These are phyloP conservation scores for Phytophthora macrochlamydospora DNA, from an alignment of 352 stramenopile species.

Conservation along the genomic window DNA sequence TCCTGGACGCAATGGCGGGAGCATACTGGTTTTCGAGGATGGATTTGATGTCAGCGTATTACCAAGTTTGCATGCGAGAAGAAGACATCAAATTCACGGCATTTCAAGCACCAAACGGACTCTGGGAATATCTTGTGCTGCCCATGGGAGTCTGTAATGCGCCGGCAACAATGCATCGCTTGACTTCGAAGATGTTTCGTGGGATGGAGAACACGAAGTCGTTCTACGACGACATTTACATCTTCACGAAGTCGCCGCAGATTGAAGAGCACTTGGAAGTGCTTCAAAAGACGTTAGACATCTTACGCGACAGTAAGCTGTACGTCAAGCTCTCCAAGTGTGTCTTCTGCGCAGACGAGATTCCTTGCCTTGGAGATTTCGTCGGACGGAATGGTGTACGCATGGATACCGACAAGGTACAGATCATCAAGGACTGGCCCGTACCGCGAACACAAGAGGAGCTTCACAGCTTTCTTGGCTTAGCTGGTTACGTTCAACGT, in stretches of 20 bases:
- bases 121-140: constrained; percentile 4
- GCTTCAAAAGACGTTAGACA: neutral
- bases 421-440: constrained; percentile 6
- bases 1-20: neutral
- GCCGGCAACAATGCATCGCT: neutral
- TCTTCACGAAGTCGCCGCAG: neutral
- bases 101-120: constrained; percentile 1
- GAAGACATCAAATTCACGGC: constrained; percentile 2
- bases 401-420: constrained; percentile 13
- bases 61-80: neutral
- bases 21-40: constrained; percentile 6
- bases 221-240: constrained; percentile 4
- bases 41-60: constrained; percentile 3
- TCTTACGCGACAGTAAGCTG: neutral
- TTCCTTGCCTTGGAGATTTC: constrained; percentile 18
- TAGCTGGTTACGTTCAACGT: neutral
- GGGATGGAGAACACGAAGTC: neutral
- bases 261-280: neutral
- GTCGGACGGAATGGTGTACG: constrained; percentile 12
- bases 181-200: neutral
- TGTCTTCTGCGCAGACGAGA: constrained; percentile 13
- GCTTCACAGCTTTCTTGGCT: constrained; percentile 4
- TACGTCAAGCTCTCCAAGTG: constrained; percentile 23
- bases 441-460: constrained; percentile 5
- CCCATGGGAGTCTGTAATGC: constrained; percentile 1